Percentiles rank a stretch among this genome's conserved stretches.
Conservation (phyloP, 257 asterid genomes). For the Solanum sitiens region DNA sequence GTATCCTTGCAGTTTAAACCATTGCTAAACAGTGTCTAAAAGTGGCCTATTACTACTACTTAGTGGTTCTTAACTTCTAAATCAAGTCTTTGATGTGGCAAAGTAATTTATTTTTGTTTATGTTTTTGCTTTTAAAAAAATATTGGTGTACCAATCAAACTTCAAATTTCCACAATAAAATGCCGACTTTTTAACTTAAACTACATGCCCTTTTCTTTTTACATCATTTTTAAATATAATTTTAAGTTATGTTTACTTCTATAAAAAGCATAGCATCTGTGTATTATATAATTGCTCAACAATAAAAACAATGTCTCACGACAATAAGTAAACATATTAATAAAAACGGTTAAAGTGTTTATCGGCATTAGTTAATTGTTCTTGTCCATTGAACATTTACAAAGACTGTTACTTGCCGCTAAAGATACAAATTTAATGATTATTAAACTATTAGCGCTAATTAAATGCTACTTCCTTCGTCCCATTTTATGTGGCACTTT, state of each 20-base stretch:
- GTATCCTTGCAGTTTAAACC: not conserved
- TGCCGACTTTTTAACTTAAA: not conserved
- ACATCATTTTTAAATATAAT: no score
- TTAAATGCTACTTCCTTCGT: no score
- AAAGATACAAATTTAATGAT: no score
- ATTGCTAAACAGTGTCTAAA: not conserved
- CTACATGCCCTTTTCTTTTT: not conserved
- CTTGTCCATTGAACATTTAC: no score
- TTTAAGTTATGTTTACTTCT: not conserved
- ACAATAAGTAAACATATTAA: no score
- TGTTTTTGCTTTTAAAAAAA: not conserved
- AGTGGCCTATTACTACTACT: not conserved
- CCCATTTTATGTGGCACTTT: no score
- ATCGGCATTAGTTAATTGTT: no score
- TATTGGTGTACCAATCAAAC: not conserved
- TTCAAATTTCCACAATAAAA: not conserved
- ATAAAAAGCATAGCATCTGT: not conserved
- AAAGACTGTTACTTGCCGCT: no score
- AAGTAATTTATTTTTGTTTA: not conserved
- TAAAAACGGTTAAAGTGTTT: no score
- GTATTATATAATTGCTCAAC: not conserved
- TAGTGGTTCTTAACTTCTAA: constrained; percentile 5
- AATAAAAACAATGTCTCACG: not conserved
- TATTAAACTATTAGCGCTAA: no score
- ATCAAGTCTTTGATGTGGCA: not conserved